Conservation (phyloP, 1,284 basidiomycete species). For the Cutaneotrichosporon curvatum region DNA sequence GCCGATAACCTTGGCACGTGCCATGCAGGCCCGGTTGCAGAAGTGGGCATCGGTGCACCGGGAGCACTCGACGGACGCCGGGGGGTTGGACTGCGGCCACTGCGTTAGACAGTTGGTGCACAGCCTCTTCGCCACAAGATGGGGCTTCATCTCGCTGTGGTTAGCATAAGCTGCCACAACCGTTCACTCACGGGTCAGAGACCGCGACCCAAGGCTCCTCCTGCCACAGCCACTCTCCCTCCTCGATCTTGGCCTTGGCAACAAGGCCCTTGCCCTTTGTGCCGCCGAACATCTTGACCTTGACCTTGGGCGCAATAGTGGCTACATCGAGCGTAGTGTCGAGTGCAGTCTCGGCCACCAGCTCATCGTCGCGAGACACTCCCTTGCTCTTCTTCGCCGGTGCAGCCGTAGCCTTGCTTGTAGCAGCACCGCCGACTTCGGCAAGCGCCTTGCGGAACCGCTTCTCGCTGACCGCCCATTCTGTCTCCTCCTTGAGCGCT, state of each 20-base stretch:
- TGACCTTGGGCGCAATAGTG: constrained; percentile 59
- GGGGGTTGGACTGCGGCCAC: constrained; percentile 23
- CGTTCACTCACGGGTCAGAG: constrained; percentile 38
- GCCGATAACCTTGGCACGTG: constrained; percentile 49
- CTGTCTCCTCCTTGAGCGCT: constrained; percentile 56
- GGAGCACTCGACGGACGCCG: constrained; percentile 25
- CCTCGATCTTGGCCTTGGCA: constrained; percentile 57
- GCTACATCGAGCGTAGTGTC: constrained; percentile 59
- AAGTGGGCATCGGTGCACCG: constrained; percentile 54
- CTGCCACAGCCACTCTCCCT: constrained; percentile 72
- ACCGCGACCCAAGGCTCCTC: constrained; percentile 53
- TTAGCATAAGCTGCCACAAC: neutral
- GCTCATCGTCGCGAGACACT: constrained; percentile 27
- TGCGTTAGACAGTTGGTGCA: constrained; percentile 36
- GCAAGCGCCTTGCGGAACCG: constrained; percentile 59
- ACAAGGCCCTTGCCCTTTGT: constrained; percentile 77
- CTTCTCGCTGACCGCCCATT: constrained; percentile 74
- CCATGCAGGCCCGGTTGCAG: constrained; percentile 68
- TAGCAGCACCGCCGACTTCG: constrained; percentile 3
- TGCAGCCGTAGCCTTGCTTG: constrained; percentile 2
- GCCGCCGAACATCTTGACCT: constrained; percentile 61
- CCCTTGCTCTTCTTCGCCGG: constrained; percentile 19
- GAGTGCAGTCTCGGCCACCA: constrained; percentile 58
- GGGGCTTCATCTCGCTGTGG: constrained; percentile 22
- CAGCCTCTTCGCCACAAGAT: constrained; percentile 21